Percentiles rank a stretch among this genome's conserved stretches.
These are phyloP conservation scores for Endothia cerciana DNA, from an alignment of 2,329 filamentous ascomycete genomes.

Conservation along the genomic window DNA sequence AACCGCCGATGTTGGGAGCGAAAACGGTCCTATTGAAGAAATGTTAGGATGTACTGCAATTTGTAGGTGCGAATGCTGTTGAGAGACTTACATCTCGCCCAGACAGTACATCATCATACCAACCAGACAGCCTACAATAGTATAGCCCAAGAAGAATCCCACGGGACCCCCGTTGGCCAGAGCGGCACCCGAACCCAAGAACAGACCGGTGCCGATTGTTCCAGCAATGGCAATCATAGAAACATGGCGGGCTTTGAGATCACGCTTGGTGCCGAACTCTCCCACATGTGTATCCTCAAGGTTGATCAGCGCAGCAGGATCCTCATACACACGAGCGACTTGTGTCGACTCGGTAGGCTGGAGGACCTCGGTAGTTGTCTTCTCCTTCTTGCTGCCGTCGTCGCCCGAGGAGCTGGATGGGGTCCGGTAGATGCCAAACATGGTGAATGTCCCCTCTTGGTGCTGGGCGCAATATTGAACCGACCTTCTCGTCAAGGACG, in stretches of 20 bases:
- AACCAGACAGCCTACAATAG: constrained; percentile 60
- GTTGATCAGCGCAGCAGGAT: constrained; percentile 21
- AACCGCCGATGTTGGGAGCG: constrained; percentile 33
- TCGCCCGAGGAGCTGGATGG: constrained; percentile 15
- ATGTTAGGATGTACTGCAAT: background rate
- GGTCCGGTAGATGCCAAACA: constrained; percentile 23
- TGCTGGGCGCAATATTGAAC: constrained; percentile 3
- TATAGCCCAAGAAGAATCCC: constrained; percentile 60
- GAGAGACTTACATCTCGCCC: constrained; percentile 60
- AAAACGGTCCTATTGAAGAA: constrained; percentile 31
- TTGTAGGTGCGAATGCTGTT: no score
- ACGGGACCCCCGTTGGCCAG: constrained; percentile 63
- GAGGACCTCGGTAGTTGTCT: constrained; percentile 13
- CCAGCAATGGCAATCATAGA: constrained; percentile 46
- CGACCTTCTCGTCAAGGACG: background rate
- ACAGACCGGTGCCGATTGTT: constrained; percentile 53
- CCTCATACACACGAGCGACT: constrained; percentile 19
- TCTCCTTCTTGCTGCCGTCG: constrained; percentile 25
- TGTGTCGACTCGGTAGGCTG: constrained; percentile 18
- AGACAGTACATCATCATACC: constrained; percentile 62
- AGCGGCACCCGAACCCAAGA: constrained; percentile 64
- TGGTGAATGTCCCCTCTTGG: constrained; percentile 13
- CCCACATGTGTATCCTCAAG: constrained; percentile 24
- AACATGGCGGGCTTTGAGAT: constrained; percentile 33
- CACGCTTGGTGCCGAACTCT: constrained; percentile 29